A percentile compares a stretch with the other conserved stretches of the same genome.
Conservation (phyloP, 2,329 filamentous ascomycete genomes). For the Harringtonia aguacate region DNA sequence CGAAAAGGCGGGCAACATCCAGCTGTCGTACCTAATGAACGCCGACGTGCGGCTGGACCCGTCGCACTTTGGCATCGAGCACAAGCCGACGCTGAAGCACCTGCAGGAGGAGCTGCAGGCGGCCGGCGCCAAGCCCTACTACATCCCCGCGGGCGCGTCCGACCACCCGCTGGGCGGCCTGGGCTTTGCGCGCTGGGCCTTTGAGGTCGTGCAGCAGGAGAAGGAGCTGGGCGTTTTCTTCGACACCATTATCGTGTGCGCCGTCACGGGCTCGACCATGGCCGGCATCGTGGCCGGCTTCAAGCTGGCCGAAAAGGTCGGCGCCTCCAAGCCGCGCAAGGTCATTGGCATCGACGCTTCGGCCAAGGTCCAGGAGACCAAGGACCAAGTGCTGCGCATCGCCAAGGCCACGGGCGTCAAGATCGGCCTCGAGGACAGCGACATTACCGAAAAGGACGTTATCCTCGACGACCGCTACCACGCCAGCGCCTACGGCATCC, state of each 20-base stretch:
- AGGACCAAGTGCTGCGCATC: slow-evolving; percentile 55
- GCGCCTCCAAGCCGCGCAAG: slow-evolving; percentile 34
- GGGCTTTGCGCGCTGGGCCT: slow-evolving; percentile 61
- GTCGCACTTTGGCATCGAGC: slow-evolving; percentile 55
- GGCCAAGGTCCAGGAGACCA: slow-evolving; percentile 49
- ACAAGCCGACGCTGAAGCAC: slow-evolving; percentile 53
- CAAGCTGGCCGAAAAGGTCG: slow-evolving; percentile 44
- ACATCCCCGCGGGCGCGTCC: slow-evolving; percentile 60
- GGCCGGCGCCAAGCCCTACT: slow-evolving; percentile 47
- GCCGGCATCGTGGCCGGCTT: slow-evolving; percentile 66
- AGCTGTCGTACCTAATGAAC: slow-evolving; percentile 57
- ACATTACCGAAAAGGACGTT: slow-evolving; percentile 52
- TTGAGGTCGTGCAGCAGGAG: slow-evolving; percentile 57
- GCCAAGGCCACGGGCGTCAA: slow-evolving; percentile 50
- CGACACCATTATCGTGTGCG: slow-evolving; percentile 57
- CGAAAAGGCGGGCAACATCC: slow-evolving; percentile 58
- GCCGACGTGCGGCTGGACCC: slow-evolving; percentile 51
- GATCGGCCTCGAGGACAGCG: slow-evolving; percentile 48
- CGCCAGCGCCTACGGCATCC: slow-evolving; percentile 57
- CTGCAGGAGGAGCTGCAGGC: slow-evolving; percentile 24
- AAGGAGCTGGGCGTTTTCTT: slow-evolving; percentile 51
- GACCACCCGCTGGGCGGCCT: slow-evolving; percentile 61
- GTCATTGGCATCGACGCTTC: slow-evolving; percentile 59
- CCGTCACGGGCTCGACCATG: slow-evolving; percentile 60
- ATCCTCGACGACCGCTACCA: slow-evolving; percentile 55